Evolutionary conservation across 345 rosid species (phyloP).

Genomic region (Geranium brycei): DNA sequence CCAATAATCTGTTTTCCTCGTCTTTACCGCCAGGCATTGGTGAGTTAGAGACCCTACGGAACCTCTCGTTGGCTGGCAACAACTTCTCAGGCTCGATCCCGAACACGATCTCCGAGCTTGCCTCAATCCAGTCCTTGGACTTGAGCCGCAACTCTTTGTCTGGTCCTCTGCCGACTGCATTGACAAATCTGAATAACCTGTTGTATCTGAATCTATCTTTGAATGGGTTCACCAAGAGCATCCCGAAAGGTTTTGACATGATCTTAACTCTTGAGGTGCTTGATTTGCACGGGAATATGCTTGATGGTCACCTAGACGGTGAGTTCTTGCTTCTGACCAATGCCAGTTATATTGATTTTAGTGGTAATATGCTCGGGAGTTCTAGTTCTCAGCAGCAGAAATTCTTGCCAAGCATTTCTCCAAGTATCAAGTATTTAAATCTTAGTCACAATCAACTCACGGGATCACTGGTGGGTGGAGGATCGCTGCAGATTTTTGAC

Average conservation of each 20-base stretch:
- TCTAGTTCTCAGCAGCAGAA: slow-evolving; percentile 39
- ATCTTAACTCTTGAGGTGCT: slow-evolving; percentile 56
- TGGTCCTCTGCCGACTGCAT: slow-evolving; percentile 48
- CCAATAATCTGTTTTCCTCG: slow-evolving; percentile 62
- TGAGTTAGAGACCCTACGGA: slow-evolving; percentile 46
- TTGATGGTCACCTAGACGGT: slow-evolving; percentile 65
- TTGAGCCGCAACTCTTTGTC: slow-evolving; percentile 74
- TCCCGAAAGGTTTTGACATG: slow-evolving; percentile 71
- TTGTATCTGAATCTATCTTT: slow-evolving; percentile 59
- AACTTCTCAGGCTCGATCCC: slow-evolving; percentile 80
- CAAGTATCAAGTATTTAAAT: slow-evolving; percentile 57
- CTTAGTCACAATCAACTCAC: slow-evolving; percentile 79
- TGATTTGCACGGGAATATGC: slow-evolving; percentile 68
- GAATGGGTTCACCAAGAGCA: slow-evolving; percentile 44
- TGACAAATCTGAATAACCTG: slow-evolving; percentile 50
- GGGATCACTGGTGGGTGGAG: slow-evolving; percentile 63
- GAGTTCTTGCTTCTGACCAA: slow-evolving; percentile 71
- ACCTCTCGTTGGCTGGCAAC: slow-evolving; percentile 75
- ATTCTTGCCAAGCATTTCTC: slow-evolving; percentile 66
- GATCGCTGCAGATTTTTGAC: slow-evolving; percentile 52
- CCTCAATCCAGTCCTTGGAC: slow-evolving; percentile 68
- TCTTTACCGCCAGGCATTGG: slow-evolving; percentile 53
- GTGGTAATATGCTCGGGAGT: slow-evolving; percentile 55
- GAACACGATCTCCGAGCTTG: slow-evolving; percentile 52
- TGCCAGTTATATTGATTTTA: slow-evolving; percentile 70